Conservation (phyloP, 75 land plant genomes). For the Azolla pinnata region DNA sequence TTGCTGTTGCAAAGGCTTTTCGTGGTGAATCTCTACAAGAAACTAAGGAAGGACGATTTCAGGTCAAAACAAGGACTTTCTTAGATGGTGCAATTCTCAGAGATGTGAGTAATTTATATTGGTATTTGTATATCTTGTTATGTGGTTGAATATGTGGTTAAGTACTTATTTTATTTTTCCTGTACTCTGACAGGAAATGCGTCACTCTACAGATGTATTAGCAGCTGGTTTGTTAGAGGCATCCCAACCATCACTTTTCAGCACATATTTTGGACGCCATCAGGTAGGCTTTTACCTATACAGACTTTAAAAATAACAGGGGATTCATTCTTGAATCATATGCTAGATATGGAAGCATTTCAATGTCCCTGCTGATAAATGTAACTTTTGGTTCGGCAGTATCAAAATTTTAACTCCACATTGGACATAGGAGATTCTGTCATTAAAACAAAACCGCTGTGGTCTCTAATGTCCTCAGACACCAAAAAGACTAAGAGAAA, state of each 20-base stretch:
- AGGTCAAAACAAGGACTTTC: constrained; percentile 74
- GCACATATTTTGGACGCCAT: constrained; percentile 58
- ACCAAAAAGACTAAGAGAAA: constrained; percentile 36
- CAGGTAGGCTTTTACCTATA: constrained; percentile 2
- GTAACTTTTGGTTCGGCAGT: too few relatives aligned
- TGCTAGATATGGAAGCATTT: too few relatives aligned
- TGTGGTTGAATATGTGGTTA: constrained; percentile 91
- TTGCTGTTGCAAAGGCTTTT: constrained; percentile 91
- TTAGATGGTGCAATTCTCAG: constrained; percentile 90
- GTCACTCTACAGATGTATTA: constrained; percentile 87
- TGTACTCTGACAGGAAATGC: constrained; percentile 66
- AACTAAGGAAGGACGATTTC: constrained; percentile 93
- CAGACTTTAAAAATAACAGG: too few relatives aligned
- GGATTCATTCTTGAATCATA: too few relatives aligned
- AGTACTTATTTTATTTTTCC: constrained; percentile 22
- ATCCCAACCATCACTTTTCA: constrained; percentile 78
- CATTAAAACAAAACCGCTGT: constrained; percentile 64
- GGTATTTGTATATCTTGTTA: constrained; percentile 24
- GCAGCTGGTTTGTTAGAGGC: constrained; percentile 95
- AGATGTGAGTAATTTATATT: constrained; percentile 42
- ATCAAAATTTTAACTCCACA: too few relatives aligned
- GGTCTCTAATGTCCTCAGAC: constrained; percentile 36
- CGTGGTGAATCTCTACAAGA: constrained; percentile 87
- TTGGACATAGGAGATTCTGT: constrained; percentile 46
- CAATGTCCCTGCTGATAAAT: background rate